Base-by-base conservation (phyloP, 345 rosid genomes). In the Populus ilicifolia region DNA sequence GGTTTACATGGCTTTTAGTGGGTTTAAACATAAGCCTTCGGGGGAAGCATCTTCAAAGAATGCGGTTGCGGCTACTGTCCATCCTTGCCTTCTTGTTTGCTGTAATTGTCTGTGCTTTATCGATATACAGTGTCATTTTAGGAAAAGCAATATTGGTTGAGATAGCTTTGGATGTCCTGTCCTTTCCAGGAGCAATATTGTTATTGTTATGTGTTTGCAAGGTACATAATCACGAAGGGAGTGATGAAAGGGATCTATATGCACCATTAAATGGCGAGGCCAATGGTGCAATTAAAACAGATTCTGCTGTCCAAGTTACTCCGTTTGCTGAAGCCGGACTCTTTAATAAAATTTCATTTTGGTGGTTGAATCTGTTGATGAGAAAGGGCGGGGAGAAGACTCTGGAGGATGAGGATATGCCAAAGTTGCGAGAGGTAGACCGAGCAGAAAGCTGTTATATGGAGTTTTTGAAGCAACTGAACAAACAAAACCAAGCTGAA, bases 291-390 rank as follows among this genome's bases (percentile, higher is more conserved):
- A 33, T 65, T 67, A 87, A 85, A 81, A 8, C 27, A 5, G 86
- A 77, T 67, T 77, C 79, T 25, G 78, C 41, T 41, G 74, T 66
- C 2, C 80, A 77, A 77, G 88, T 80, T 27, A 84, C 89, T 54
- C 78, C 78, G 21, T 90, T 93, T 85, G 86, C 90, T 6, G 77
- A 75, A 73, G 97, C 98, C 44, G 90, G 99, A 23, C 77, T 90
- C 84, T 81, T 93, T 38, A 84, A 87, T 79, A 86, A 46, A 77
- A 75, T 93, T 80, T 84, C 97, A 25, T 95, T 95, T 82, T 95
- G 97, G 94, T 95, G 99, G 99, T 64, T 89, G 85, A 93, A 93
- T 83, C 78, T 89, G 20, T 71, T 95, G 83, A 88, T 95, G 90
- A 92, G 79, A 85, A 85, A 46, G 75, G 99, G 98, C 1, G 85